Evolutionary conservation across 1,284 basidiomycete genomes (phyloP).

Genomic region (Golubevia sp.): DNA sequence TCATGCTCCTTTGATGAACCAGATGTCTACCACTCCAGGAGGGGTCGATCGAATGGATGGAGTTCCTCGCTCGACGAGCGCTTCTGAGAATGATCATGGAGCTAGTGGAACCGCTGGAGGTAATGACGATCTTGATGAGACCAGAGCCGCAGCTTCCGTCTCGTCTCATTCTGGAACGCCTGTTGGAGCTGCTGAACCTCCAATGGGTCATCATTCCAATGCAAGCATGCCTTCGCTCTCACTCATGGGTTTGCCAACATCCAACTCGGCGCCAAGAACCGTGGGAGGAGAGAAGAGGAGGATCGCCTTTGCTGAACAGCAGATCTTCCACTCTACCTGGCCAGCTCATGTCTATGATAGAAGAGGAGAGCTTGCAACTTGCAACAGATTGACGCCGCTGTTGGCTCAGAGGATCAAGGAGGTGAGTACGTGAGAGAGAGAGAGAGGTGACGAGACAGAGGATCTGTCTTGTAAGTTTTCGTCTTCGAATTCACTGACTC

Average conservation of each 20-base stretch:
- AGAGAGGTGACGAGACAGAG: too few species aligned
- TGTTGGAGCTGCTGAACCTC: constrained; percentile 31
- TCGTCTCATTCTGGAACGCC: constrained; percentile 69
- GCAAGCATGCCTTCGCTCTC: constrained; percentile 81
- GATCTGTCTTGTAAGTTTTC: too few species aligned
- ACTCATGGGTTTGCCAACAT: constrained; percentile 68
- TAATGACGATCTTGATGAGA: constrained; percentile 2
- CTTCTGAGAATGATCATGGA: not conserved
- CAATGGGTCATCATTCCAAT: constrained; percentile 48
- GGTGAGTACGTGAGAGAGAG: constrained; percentile 21
- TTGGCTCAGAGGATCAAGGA: constrained; percentile 95
- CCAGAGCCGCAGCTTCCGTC: constrained; percentile 46
- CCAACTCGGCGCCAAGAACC: constrained; percentile 64
- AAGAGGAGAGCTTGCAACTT: constrained; percentile 91
- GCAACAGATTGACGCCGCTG: constrained; percentile 90
- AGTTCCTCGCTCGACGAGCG: constrained; percentile 17
- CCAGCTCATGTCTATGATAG: constrained; percentile 87
- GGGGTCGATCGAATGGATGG: constrained; percentile 48
- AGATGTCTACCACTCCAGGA: constrained; percentile 37
- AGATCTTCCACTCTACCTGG: constrained; percentile 95
- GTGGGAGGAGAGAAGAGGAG: constrained; percentile 22
- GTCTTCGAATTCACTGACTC: not conserved
- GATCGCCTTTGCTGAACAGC: constrained; percentile 83
- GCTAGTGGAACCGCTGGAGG: constrained; percentile 17
- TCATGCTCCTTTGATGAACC: constrained; percentile 31